Percentiles rank a stretch among this genome's conserved stretches.
phyloP scores from a whole-genome alignment of 257 asterid species.

The Jaltomata sinuosa region DNA sequence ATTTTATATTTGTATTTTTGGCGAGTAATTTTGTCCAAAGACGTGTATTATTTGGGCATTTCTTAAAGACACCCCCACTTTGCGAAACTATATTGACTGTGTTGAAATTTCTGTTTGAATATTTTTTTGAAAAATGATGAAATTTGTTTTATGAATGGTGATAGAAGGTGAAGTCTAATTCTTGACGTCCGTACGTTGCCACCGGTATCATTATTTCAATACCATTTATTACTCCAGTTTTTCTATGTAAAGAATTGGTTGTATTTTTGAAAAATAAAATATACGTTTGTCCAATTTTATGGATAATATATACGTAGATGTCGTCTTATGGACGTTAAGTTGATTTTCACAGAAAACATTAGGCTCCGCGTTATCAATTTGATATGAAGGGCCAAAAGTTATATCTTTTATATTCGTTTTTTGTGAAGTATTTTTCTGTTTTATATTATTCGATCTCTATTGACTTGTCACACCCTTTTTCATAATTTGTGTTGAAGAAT shows the following conservation, averaged over 20 bases:
- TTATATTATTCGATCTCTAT: no score
- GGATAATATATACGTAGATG: not conserved
- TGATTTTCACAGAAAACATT: not conserved
- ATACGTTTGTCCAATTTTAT: not conserved
- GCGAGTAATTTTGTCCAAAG: not conserved
- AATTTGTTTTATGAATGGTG: not conserved
- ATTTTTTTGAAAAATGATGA: not conserved
- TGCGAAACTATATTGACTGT: no score
- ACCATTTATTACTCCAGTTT: not conserved
- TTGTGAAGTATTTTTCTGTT: no score
- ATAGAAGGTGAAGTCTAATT: not conserved
- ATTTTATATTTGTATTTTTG: not conserved
- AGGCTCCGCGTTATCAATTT: not conserved
- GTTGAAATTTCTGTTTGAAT: not conserved
- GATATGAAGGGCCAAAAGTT: not conserved
- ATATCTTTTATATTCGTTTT: no score
- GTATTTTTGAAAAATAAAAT: constrained; percentile 7
- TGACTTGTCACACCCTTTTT: no score
- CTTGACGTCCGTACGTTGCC: constrained; percentile 14
- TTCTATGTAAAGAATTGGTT: not conserved
- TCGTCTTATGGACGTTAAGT: constrained; percentile 19
- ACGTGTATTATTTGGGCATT: not conserved
- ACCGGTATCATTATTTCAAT: constrained; percentile 14
- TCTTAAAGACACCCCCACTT: no score
- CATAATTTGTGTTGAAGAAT: not conserved